These are phyloP conservation scores for Venturia pyrina DNA, from an alignment of 2,329 filamentous ascomycete genomes.

Conservation along the genomic window DNA sequence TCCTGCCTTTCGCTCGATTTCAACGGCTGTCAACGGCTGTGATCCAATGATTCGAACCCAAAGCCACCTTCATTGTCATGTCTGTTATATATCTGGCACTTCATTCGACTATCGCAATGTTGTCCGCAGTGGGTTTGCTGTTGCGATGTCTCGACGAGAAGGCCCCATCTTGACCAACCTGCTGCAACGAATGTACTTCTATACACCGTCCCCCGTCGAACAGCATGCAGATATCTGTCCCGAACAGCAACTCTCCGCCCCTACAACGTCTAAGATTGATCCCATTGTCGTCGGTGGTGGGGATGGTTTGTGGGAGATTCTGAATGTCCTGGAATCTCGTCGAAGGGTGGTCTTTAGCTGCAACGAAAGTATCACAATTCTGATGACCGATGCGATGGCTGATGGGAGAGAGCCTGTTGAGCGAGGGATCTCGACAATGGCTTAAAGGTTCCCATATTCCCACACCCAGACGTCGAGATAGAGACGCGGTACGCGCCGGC, in stretches of 20 bases:
- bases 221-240: neutral
- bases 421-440: neutral
- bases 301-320: neutral
- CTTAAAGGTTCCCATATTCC: neutral
- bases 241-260: neutral
- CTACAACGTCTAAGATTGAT: neutral
- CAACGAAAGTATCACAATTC: neutral
- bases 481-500: neutral
- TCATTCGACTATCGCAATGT: neutral
- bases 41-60: neutral
- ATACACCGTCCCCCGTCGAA: neutral
- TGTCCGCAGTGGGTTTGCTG: neutral
- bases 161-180: neutral
- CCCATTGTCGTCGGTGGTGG: neutral
- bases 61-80: neutral
- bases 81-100: neutral
- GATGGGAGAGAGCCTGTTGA: neutral
- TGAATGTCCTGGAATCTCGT: neutral
- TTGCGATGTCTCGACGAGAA: neutral
- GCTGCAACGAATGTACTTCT: neutral
- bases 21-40: neutral
- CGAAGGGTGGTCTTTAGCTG: neutral
- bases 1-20: too few relatives aligned
- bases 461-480: neutral
- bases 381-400: neutral